Conservation (phyloP, 768 basidiomycete genomes). For the Lentinus brumalis region DNA sequence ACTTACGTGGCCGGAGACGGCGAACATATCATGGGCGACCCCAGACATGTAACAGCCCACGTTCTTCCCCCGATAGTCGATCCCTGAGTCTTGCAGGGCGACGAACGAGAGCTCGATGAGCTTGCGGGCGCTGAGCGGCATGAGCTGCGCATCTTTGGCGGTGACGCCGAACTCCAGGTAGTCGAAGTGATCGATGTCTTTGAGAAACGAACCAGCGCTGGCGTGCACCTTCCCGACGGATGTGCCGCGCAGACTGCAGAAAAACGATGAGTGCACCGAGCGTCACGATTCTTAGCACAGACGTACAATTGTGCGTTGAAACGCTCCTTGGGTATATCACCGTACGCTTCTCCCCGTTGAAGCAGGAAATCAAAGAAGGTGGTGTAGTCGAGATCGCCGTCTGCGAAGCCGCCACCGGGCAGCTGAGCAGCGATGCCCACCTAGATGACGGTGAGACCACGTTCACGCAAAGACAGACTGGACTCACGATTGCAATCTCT, state of each 20-base stretch:
- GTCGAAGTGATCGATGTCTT: conserved; percentile 39
- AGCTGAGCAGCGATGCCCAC: conserved; percentile 43
- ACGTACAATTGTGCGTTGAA: conserved; percentile 38
- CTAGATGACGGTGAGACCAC: conserved; percentile 14
- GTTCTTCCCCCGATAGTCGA: conserved; percentile 44
- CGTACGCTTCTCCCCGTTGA: conserved; percentile 33
- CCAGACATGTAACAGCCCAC: conserved; percentile 46
- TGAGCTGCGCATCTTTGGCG: conserved; percentile 36
- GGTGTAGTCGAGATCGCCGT: conserved; percentile 36
- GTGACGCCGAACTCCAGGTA: conserved; percentile 43
- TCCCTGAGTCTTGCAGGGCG: conserved; percentile 49
- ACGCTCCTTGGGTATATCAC: conserved; percentile 33
- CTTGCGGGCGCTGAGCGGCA: conserved; percentile 38
- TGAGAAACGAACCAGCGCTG: conserved; percentile 37
- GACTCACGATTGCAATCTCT: too few relatives aligned
- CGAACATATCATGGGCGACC: conserved; percentile 18
- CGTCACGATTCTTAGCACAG: background rate
- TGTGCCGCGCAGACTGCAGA: background rate
- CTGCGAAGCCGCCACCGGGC: conserved; percentile 34
- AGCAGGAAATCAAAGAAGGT: conserved; percentile 42
- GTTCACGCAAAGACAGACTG: too few relatives aligned
- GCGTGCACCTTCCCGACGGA: conserved; percentile 22
- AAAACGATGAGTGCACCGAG: background rate
- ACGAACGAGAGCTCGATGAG: conserved; percentile 42
- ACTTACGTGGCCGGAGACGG: conserved; percentile 8